A percentile compares a stretch with the other conserved stretches of the same genome.
Conservation (phyloP, 169 alveolate genomes). For the Plasmodium berghei region DNA sequence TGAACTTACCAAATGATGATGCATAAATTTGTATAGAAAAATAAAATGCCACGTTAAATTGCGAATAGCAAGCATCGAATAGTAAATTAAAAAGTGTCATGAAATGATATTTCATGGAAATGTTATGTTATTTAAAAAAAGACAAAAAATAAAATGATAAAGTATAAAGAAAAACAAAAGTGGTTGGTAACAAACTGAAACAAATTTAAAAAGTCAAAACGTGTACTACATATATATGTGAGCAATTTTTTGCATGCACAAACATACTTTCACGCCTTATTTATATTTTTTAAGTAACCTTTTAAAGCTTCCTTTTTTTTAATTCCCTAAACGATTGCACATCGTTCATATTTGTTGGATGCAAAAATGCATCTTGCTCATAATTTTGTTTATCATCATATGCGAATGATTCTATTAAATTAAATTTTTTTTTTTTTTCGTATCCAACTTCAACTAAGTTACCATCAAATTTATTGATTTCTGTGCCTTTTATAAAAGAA, state of each 20-base stretch:
- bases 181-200: neutral
- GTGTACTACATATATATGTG: neutral
- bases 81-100: conserved; percentile 14
- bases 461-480: neutral
- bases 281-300: neutral
- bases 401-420: conserved; percentile 56
- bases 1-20: conserved; percentile 52
- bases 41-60: neutral
- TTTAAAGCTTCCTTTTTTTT: conserved; percentile 49
- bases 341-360: conserved; percentile 3
- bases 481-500: neutral
- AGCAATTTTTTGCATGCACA: too few species aligned
- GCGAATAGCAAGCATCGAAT: neutral
- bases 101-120: neutral
- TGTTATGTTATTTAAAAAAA: neutral
- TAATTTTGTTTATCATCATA: conserved; percentile 46
- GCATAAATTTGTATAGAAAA: neutral
- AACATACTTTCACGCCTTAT: neutral
- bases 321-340: conserved; percentile 44
- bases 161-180: conserved; percentile 5
- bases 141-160: neutral
- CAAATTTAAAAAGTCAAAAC: neutral
- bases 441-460: conserved; percentile 5
- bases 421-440: conserved; percentile 65
- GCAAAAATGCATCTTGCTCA: conserved; percentile 4